Base-by-base conservation (phyloP, 495 filamentous ascomycete species). In the Trichoderma erinaceum region DNA sequence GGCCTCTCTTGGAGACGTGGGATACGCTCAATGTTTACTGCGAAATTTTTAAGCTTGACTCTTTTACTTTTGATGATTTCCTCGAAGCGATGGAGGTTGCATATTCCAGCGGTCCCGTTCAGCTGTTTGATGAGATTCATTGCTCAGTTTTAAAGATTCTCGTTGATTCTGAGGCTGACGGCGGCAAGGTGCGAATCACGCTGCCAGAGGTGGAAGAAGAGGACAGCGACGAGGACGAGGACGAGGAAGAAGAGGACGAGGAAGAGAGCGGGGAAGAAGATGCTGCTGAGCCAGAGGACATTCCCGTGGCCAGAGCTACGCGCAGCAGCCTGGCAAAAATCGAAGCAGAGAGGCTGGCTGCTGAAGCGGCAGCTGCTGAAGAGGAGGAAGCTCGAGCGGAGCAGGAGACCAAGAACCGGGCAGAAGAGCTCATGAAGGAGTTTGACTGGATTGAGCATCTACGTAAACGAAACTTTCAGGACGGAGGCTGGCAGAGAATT, bases 11-110 rank as follows among this genome's bases (percentile, higher is more conserved):
- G 35, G 93, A 97, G 76, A 92, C 89, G 0, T 99, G 96, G 96
- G 90, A 96, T 69, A 97, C 93, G 7, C 83, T 99, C 29, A 98
- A 97, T 73, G 94, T 98, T 41, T 97, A 96, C 73, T 96, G 92
- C 72, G 91, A 97, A 73, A 89, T 97, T 12, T 96, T 92, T 72
- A 86, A 90, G 70, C 83, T 99, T 27, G 95, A 99, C 75, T 97
- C 94, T 0, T 99, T 98, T 73, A 98, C 94, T 0, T 94, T 99
- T 72, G 95, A 99, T 74, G 96, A 99, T 78, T 98, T 91, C 73
- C 78, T 97, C 23, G 91, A 97, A 73, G 90, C 94, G 5, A 87
- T 99, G 82, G 84, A 88, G 64, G 89, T 95, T 67, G 84, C 88
- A 0, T 91, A 88, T 0, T 86, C 90, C 12, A 90, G 92, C 38